Evolutionary conservation across 2,329 filamentous ascomycete species (phyloP).

Genomic region (Fusarium robinianum): DNA sequence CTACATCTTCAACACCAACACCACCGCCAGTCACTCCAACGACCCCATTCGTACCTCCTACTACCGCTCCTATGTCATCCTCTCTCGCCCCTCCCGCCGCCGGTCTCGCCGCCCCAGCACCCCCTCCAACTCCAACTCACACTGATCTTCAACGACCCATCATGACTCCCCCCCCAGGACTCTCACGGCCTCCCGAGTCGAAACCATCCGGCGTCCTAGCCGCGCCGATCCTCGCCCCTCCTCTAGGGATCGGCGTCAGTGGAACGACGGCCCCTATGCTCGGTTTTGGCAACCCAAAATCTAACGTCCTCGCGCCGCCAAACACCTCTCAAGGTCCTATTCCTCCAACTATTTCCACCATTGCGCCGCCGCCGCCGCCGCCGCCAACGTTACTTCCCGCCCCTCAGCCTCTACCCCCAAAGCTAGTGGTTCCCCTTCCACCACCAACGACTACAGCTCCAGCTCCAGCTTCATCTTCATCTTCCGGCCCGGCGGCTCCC

Average conservation of each 20-base stretch:
- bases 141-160: slow-evolving; percentile 10
- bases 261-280: slow-evolving; percentile 32
- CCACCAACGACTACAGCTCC: slow-evolving; percentile 8
- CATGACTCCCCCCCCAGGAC: slow-evolving; percentile 29
- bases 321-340: slow-evolving; percentile 43
- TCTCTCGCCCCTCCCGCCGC: slow-evolving; percentile 21
- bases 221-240: slow-evolving; percentile 45
- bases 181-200: slow-evolving; percentile 32
- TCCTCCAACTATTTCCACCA: slow-evolving; percentile 24
- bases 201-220: slow-evolving; percentile 44
- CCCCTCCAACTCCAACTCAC: slow-evolving; percentile 15
- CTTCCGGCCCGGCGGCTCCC: slow-evolving; percentile 1
- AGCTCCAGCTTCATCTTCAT: slow-evolving; percentile 1
- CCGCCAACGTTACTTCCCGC: slow-evolving; percentile 13
- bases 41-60: too few species aligned
- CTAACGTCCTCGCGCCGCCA: slow-evolving; percentile 51
- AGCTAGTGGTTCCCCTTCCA: not conserved
- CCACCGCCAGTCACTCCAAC: slow-evolving; percentile 27
- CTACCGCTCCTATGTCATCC: slow-evolving; percentile 6
- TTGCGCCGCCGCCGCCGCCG: slow-evolving; percentile 26
- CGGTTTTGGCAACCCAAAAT: slow-evolving; percentile 43
- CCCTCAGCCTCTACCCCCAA: not conserved
- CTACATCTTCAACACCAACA: slow-evolving; percentile 18
- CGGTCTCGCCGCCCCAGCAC: slow-evolving; percentile 30
- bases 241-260: slow-evolving; percentile 38